phyloP scores from a whole-genome alignment of 805 yeast species.

The Saccharomycopsis fermentans region DNA sequence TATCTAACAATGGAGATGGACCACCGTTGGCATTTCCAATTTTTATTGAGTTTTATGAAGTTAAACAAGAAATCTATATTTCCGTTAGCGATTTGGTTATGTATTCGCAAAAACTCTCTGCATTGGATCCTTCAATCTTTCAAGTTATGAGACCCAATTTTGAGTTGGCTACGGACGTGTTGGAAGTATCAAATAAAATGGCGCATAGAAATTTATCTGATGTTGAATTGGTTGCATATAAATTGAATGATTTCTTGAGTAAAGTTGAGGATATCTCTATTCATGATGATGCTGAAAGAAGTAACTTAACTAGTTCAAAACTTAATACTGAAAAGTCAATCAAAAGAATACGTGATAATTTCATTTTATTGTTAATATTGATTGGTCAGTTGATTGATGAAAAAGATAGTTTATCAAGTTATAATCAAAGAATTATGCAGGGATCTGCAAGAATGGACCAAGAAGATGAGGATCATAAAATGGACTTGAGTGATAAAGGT shows the following conservation, averaged over 20 bases:
- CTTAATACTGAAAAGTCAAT: constrained; percentile 25
- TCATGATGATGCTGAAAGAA: not conserved
- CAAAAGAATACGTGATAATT: constrained; percentile 26
- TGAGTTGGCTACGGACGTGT: constrained; percentile 12
- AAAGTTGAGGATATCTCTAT: constrained; percentile 29
- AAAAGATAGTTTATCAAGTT: constrained; percentile 57
- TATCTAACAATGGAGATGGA: constrained; percentile 11
- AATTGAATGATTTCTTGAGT: constrained; percentile 37
- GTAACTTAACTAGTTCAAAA: constrained; percentile 23
- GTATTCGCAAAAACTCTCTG: constrained; percentile 58
- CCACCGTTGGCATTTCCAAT: constrained; percentile 23
- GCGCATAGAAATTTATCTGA: constrained; percentile 22
- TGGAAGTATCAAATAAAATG: not conserved
- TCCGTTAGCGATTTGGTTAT: constrained; percentile 46
- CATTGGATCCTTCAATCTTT: constrained; percentile 69
- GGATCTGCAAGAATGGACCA: constrained; percentile 31
- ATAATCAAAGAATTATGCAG: constrained; percentile 71
- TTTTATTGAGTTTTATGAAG: constrained; percentile 59
- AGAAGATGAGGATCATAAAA: constrained; percentile 32
- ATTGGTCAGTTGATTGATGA: constrained; percentile 58
- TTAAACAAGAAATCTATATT: constrained; percentile 65
- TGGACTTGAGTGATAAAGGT: constrained; percentile 22
- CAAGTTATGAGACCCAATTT: constrained; percentile 46
- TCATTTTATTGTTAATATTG: constrained; percentile 28
- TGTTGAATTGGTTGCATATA: constrained; percentile 38